Conservation (phyloP, 2,329 filamentous ascomycete species). For the Trichoderma polysporum region DNA sequence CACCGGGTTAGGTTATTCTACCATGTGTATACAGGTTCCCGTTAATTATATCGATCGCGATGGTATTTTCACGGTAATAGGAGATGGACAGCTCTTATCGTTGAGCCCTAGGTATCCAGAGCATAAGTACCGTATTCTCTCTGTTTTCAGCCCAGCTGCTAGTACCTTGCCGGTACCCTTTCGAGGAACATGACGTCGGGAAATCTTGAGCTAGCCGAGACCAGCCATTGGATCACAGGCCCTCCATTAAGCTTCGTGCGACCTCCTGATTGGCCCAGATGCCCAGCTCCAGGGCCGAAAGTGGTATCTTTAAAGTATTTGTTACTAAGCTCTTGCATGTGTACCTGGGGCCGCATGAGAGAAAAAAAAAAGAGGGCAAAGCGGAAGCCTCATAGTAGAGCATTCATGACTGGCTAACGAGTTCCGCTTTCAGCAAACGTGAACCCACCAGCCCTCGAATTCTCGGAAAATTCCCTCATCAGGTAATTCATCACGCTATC, state of each 20-base stretch:
- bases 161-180: background rate
- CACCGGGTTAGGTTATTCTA: too few relatives aligned
- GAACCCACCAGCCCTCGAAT: background rate
- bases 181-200: background rate
- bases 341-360: background rate
- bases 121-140: background rate
- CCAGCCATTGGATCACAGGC: slow-evolving; percentile 1
- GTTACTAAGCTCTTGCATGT: background rate
- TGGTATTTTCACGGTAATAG: background rate
- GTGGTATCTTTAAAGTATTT: background rate
- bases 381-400: background rate
- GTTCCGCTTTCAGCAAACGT: background rate
- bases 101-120: too few relatives aligned
- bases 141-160: background rate
- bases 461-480: slow-evolving; percentile 3
- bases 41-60: background rate
- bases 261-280: background rate
- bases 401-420: background rate
- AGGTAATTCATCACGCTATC: background rate
- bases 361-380: background rate
- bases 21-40: background rate
- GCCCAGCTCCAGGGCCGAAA: background rate
- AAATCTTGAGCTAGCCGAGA: background rate
- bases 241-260: background rate
- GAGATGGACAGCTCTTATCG: too few relatives aligned